A percentile compares a stretch with the other conserved stretches of the same genome.
phyloP scores from a whole-genome alignment of 2,329 filamentous ascomycete species.

The Trichoderma gracile region DNA sequence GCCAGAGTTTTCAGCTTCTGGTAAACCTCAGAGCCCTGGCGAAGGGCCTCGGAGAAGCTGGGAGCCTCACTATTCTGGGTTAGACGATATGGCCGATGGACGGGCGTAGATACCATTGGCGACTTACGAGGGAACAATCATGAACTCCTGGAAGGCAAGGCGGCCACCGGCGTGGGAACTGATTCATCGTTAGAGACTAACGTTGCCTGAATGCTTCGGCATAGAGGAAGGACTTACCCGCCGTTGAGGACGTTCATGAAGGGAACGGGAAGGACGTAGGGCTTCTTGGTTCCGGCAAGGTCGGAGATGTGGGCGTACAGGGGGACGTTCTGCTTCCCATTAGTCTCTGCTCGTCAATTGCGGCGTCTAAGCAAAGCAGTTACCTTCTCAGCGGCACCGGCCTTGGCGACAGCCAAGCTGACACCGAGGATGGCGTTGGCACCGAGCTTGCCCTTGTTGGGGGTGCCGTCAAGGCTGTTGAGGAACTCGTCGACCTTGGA shows the following conservation, averaged over 20 bases:
- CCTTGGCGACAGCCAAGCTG: conserved; percentile 81
- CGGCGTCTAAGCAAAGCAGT: conserved; percentile 22
- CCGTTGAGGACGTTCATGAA: conserved; percentile 96
- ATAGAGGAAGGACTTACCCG: conserved; percentile 44
- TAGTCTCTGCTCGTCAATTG: conserved; percentile 13
- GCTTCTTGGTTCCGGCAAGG: conserved; percentile 86
- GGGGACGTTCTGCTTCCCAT: conserved; percentile 62
- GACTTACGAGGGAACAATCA: conserved; percentile 79
- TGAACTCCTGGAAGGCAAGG: conserved; percentile 94
- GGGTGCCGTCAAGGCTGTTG: conserved; percentile 78
- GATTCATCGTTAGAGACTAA: conserved; percentile 27
- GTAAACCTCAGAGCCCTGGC: conserved; percentile 96
- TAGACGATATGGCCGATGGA: conserved; percentile 12
- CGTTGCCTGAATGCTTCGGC: background rate
- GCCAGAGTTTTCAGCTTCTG: conserved; percentile 94
- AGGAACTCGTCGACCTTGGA: conserved; percentile 81
- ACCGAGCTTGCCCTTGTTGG: conserved; percentile 85
- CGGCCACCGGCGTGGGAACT: conserved; percentile 96
- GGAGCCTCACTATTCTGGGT: conserved; percentile 65
- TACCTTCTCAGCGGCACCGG: conserved; percentile 83
- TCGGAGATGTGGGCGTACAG: conserved; percentile 87
- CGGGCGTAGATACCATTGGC: background rate
- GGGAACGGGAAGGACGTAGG: conserved; percentile 84
- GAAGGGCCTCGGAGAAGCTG: conserved; percentile 92
- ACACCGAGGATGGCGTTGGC: conserved; percentile 89